Evolutionary conservation across 306 rosid genomes (phyloP).

Genomic region (Dryas octopetala): DNA sequence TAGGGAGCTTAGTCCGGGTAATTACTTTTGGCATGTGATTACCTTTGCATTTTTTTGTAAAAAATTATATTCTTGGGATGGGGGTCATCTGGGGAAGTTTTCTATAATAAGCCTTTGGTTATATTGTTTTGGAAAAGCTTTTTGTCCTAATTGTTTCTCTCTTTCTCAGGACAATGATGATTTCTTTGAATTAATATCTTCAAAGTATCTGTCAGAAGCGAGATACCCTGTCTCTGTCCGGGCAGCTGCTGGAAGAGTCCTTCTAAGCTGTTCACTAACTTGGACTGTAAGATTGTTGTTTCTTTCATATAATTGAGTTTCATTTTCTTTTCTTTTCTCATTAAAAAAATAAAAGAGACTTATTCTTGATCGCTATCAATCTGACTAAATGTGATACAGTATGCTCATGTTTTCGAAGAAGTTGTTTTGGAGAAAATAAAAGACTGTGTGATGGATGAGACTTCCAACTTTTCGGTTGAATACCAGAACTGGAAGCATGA

Average conservation of each 20-base stretch:
- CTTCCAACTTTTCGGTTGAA: conserved; percentile 39
- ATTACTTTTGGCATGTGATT: conserved; percentile 2
- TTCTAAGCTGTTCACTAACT: conserved; percentile 73
- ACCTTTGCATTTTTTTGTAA: neutral
- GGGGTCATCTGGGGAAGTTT: neutral
- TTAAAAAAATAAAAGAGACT: neutral
- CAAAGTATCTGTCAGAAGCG: conserved; percentile 67
- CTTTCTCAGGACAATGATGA: conserved; percentile 81
- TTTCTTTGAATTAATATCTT: conserved; percentile 87
- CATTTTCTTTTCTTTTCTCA: neutral
- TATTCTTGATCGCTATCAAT: neutral
- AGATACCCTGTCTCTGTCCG: conserved; percentile 61
- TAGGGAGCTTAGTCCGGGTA: conserved; percentile 83
- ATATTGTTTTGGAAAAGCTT: neutral
- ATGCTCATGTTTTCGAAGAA: conserved; percentile 93
- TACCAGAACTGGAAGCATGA: conserved; percentile 60
- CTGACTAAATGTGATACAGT: conserved; percentile 50
- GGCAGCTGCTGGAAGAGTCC: conserved; percentile 83
- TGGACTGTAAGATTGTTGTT: conserved; percentile 61
- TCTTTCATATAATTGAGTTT: neutral
- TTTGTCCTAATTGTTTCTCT: conserved; percentile 6
- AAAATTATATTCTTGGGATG: neutral
- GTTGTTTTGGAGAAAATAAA: conserved; percentile 67
- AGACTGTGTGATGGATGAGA: conserved; percentile 80
- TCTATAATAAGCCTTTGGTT: neutral